A percentile compares a stretch with the other conserved stretches of the same genome.
These are phyloP conservation scores for Candida schatavii DNA, from an alignment of 805 yeast species.

Conservation along the genomic window DNA sequence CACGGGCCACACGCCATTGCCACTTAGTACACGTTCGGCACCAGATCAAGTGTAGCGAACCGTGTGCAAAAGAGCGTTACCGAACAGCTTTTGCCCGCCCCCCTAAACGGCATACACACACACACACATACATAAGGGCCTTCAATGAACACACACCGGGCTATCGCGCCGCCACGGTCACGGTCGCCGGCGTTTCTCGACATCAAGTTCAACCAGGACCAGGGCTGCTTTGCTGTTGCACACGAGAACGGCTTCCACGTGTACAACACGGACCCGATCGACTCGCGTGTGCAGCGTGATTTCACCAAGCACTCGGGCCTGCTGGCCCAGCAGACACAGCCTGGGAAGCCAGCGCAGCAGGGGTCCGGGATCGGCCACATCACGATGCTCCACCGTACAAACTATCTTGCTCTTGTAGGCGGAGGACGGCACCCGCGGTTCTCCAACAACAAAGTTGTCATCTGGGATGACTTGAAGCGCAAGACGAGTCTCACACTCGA, in stretches of 20 bases:
- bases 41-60: no score
- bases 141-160: constrained; percentile 7
- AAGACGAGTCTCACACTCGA: constrained; percentile 71
- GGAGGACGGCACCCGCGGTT: constrained; percentile 81
- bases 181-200: constrained; percentile 37
- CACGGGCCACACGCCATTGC: no score
- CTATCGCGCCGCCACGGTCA: constrained; percentile 1
- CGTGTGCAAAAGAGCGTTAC: no score
- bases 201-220: constrained; percentile 83
- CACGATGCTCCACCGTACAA: constrained; percentile 85
- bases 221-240: constrained; percentile 83
- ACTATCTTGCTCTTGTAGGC: constrained; percentile 85
- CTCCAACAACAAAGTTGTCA: constrained; percentile 73
- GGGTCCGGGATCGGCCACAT: constrained; percentile 68
- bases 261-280: constrained; percentile 85
- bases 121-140: background rate
- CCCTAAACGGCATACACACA: background rate
- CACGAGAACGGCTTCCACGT: constrained; percentile 80
- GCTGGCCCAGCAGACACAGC: background rate
- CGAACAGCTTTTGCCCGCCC: no score
- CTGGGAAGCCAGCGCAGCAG: background rate
- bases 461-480: constrained; percentile 90
- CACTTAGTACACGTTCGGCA: no score
- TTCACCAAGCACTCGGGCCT: constrained; percentile 27
- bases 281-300: constrained; percentile 61